Evolutionary conservation across 441 rosid species (phyloP), one percentile per base, ranked within the genome.

Genomic region (Adansonia madagascariensis): DNA sequence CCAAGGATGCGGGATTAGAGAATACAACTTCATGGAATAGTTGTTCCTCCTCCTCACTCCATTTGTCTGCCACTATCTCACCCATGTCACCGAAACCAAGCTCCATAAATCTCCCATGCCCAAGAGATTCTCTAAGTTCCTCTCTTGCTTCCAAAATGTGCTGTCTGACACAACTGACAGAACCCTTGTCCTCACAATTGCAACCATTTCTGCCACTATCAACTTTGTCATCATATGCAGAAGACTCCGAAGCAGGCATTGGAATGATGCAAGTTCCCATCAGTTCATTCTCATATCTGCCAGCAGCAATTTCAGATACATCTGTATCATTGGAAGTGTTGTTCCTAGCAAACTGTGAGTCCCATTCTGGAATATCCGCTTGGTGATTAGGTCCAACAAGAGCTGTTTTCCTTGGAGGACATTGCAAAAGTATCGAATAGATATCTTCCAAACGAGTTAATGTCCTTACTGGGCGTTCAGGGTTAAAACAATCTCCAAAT

Each of bases 21-120:
- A 67, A 88, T 3, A 86, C 90, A 74, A 89, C 70, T 41, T 77
- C 84, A 71, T 80, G 86, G 63, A 89, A 90, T 61, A 84, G 70
- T 67, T 73, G 78, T 77, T 88, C 87, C 80, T 90, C 94, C 43
- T 81, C 87, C 63, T 87, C 85, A 0, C 80, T 84, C 94, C 94
- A 90, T 10, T 81, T 73, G 14, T 84, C 81, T 2, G 87, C 84
- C 68, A 89, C 90, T 50, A 73, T 50, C 73, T 90, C 92, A 24
- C 94, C 94, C 86, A 88, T 82, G 57, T 85, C 86, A 79, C 67
- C 71, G 9, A 89, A 85, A 56, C 94, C 91, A 76, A 89, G 75
- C 82, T 85, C 86, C 41, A 18, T 67, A 75, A 81, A 86, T 31
- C 44, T 77, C 18, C 80, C 84, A 11, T 70, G 44, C 73, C 94